Percentiles rank a stretch among this genome's conserved stretches.
phyloP scores from a whole-genome alignment of 163 green algal genomes.

The Chloromonas sp. region DNA sequence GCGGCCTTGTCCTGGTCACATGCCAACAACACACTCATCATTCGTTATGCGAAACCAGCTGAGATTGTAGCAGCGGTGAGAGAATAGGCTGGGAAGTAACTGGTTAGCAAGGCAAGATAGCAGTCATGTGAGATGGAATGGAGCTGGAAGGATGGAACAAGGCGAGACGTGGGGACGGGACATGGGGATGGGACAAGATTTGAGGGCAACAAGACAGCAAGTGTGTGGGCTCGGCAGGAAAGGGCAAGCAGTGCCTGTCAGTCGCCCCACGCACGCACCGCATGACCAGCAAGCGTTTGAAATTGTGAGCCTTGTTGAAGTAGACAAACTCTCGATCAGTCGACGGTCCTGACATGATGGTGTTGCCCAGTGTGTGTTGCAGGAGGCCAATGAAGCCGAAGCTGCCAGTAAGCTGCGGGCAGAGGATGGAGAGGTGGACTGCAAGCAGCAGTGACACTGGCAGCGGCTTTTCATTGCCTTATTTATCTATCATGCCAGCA shows the following conservation, averaged over 20 bases:
- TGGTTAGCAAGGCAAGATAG: no score
- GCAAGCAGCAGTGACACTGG: slow-evolving; percentile 30
- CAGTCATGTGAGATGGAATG: not conserved
- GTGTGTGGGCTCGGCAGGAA: not conserved
- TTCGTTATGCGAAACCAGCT: slow-evolving; percentile 33
- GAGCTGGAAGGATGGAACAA: not conserved
- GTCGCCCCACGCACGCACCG: not conserved
- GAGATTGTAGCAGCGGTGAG: slow-evolving; percentile 20
- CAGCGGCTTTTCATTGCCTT: not conserved
- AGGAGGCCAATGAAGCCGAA: slow-evolving; percentile 19
- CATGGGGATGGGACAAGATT: not conserved
- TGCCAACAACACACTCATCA: slow-evolving; percentile 41
- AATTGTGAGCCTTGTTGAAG: not conserved
- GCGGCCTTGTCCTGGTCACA: slow-evolving; percentile 18
- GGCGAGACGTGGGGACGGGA: not conserved
- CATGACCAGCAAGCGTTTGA: not conserved
- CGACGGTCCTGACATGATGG: no score
- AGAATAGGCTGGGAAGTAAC: no score
- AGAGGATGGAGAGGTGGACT: slow-evolving; percentile 37
- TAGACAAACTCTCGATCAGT: no score
- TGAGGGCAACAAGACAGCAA: not conserved
- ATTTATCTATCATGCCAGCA: no score
- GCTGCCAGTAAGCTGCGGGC: not conserved
- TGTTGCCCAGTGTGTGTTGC: not conserved
- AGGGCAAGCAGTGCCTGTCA: not conserved